phyloP scores from a whole-genome alignment of 1,284 basidiomycete species.

The Clitocybe nebularis region DNA sequence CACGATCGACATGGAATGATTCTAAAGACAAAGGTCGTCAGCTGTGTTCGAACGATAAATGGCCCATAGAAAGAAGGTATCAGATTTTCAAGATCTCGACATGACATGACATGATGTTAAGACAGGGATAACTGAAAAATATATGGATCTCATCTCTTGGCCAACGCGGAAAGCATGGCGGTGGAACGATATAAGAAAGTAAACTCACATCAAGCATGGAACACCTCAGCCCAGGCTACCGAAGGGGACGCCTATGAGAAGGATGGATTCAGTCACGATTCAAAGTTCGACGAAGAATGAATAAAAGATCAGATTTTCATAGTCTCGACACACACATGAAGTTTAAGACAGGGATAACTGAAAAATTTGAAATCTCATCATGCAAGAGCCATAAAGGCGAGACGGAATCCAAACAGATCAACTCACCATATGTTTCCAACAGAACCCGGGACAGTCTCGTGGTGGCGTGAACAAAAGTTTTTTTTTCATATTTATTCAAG shows the following conservation, averaged over 20 bases:
- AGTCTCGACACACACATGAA: slow-evolving; percentile 20
- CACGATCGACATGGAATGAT: too few relatives aligned
- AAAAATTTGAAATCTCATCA: slow-evolving; percentile 12
- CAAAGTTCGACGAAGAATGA: too few relatives aligned
- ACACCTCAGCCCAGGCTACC: too few relatives aligned
- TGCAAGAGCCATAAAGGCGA: background rate
- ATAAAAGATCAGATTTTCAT: slow-evolving; percentile 17
- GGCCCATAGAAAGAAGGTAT: slow-evolving; percentile 4
- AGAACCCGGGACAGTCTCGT: background rate
- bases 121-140: slow-evolving; percentile 28
- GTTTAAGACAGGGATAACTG: slow-evolving; percentile 27
- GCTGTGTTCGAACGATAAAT: too few relatives aligned
- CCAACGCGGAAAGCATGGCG: too few relatives aligned
- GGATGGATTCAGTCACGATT: too few relatives aligned
- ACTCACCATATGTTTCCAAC: background rate
- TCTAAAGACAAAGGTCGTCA: too few relatives aligned
- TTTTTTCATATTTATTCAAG: background rate
- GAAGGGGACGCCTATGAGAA: too few relatives aligned
- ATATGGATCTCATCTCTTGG: slow-evolving; percentile 16
- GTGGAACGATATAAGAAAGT: too few relatives aligned
- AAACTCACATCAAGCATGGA: too few relatives aligned
- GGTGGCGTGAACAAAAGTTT: background rate
- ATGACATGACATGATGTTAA: slow-evolving; percentile 21
- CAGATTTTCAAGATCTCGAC: slow-evolving; percentile 26
- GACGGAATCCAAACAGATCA: background rate